phyloP scores from a whole-genome alignment of 441 rosid species.

The Brassica hybrid region DNA sequence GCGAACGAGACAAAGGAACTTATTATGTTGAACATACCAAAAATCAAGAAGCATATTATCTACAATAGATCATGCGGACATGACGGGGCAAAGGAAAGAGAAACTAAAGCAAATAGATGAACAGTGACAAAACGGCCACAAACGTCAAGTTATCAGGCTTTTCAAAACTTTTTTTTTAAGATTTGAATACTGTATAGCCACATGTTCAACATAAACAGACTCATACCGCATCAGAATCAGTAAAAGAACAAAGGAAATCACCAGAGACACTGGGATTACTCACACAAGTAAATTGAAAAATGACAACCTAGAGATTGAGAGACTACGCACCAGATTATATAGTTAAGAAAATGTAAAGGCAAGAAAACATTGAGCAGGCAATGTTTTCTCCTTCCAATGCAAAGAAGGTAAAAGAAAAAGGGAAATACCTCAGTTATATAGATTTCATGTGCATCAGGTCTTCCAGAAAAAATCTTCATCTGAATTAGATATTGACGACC shows the following conservation, averaged over 20 bases:
- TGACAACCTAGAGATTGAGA: slow-evolving; percentile 6
- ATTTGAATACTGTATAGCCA: background rate
- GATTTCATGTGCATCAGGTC: slow-evolving; percentile 75
- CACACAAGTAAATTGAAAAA: slow-evolving; percentile 2
- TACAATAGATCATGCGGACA: slow-evolving; percentile 15
- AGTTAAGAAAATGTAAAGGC: slow-evolving; percentile 23
- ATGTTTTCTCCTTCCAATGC: background rate
- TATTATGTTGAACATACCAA: slow-evolving; percentile 41
- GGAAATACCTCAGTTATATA: slow-evolving; percentile 81
- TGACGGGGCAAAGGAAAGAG: slow-evolving; percentile 23
- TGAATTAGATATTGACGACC: slow-evolving; percentile 75
- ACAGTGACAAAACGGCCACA: slow-evolving; percentile 16
- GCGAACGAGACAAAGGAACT: slow-evolving; percentile 47
- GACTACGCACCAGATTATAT: background rate
- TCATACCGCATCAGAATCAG: background rate
- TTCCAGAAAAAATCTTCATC: slow-evolving; percentile 73
- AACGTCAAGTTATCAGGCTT: background rate
- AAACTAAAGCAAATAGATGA: slow-evolving; percentile 31
- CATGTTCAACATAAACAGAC: slow-evolving; percentile 21
- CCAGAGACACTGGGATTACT: slow-evolving; percentile 4
- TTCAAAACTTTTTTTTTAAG: background rate
- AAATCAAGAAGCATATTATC: slow-evolving; percentile 34
- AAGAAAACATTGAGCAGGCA: slow-evolving; percentile 14
- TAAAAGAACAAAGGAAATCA: slow-evolving; percentile 5
- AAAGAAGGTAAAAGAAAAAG: slow-evolving; percentile 21